Conservation (phyloP, 2,329 filamentous ascomycete genomes). For the Colletotrichum lindemuthianum region DNA sequence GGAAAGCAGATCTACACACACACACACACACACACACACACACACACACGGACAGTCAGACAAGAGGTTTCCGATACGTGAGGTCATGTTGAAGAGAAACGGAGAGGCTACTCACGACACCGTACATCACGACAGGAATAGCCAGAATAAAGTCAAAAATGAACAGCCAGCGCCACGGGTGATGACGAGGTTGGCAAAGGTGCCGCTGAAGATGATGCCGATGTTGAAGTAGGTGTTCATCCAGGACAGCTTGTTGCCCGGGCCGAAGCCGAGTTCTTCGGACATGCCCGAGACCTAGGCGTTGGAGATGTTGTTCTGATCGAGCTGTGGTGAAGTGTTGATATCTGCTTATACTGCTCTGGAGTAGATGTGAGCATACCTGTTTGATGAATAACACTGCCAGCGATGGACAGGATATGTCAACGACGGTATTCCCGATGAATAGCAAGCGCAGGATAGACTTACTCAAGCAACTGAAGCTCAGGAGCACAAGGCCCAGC, state of each 20-base stretch:
- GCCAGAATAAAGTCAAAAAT: conserved; percentile 50
- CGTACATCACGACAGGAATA: conserved; percentile 50
- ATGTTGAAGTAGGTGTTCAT: conserved; percentile 58
- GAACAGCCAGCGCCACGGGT: conserved; percentile 53
- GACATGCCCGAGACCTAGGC: conserved; percentile 60
- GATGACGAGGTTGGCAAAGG: conserved; percentile 55
- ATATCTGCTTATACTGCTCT: no score
- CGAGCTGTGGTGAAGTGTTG: conserved; percentile 43
- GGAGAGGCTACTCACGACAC: conserved; percentile 36
- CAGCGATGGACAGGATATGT: no score
- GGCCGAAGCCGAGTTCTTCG: conserved; percentile 55
- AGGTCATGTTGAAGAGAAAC: not conserved
- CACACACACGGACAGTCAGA: no score
- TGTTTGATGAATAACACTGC: conserved; percentile 55
- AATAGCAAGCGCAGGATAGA: no score
- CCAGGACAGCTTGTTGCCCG: conserved; percentile 53
- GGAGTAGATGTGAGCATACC: conserved; percentile 7
- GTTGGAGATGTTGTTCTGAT: conserved; percentile 58
- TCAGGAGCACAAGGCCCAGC: conserved; percentile 58
- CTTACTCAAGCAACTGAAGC: conserved; percentile 50
- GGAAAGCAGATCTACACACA: conserved; percentile 44
- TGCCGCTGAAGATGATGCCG: conserved; percentile 56
- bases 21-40: no score
- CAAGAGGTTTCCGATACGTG: not conserved
- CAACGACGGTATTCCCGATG: no score